Base-by-base conservation (phyloP, 2,329 filamentous ascomycete genomes). In the Colletotrichum costaricense region DNA sequence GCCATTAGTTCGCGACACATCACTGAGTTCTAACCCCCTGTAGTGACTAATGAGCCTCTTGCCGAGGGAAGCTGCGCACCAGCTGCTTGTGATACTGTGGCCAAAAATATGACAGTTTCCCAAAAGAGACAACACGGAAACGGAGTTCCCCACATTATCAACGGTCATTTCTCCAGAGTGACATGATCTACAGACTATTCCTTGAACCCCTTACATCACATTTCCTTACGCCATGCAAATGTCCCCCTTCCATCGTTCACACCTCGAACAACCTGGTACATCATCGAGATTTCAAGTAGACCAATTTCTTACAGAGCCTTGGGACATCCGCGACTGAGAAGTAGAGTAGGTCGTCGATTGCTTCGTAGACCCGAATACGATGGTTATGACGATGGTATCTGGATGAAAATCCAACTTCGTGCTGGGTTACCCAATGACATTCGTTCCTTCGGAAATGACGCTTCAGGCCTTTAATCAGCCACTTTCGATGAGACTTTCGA, bases 251-350 rank as follows among this genome's bases (percentile, higher is more conserved):
- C 2, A 49, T n/a, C 8, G 5, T 19, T 9, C 3, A 49, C 19
- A 3, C 42, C 3, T 49, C 42, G 4, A n/a, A n/a, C 19, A 22
- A 5, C 19, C 42, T 49, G 16, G 42, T 49, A 22, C 8, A 49
- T 9, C 19, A 19, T 22, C 19, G 8, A 49, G 42, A 22, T 49
- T 49, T 9, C 42, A 49, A 49, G 4, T 3, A 24, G 24, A 24
- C 0, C 3, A 49, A 22, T n/a, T 2, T 2, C 19, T 0, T 2
- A 19, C 0, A 22, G 42, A 22, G 42, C 19, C 42, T 2, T 49
- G 0, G 7, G 55, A 2, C 2, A 55, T 33, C 8, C 22, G 5
- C 3, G 46, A 38, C 26, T 14, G 5, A 16, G 5, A 12, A 30
- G 5, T 8, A 28, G 22, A 3, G 14, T 35, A 42, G 38, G 38